phyloP scores from a whole-genome alignment of 805 yeast genomes.

The Candida sphagnicola region DNA sequence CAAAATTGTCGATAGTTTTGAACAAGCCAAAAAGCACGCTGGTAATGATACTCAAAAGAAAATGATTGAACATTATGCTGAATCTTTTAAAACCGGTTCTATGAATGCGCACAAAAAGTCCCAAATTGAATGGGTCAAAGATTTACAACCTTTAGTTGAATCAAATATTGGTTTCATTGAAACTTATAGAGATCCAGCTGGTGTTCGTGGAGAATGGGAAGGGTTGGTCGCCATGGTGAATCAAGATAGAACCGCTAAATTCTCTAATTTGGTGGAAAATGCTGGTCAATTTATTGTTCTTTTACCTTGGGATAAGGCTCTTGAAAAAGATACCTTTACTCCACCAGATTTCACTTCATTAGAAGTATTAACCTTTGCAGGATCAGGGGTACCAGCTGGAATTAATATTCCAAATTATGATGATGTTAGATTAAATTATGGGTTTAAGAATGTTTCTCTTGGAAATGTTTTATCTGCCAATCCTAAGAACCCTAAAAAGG shows the following conservation, averaged over 20 bases:
- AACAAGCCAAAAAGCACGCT: constrained; percentile 54
- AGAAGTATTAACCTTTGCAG: constrained; percentile 86
- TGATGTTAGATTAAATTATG: constrained; percentile 76
- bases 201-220: constrained; percentile 93
- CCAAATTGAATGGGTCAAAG: constrained; percentile 85
- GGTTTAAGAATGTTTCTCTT: constrained; percentile 85
- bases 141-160: constrained; percentile 64
- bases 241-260: constrained; percentile 79
- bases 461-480: constrained; percentile 79
- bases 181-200: constrained; percentile 89
- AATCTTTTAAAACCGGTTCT: constrained; percentile 75
- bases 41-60: constrained; percentile 70
- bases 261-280: constrained; percentile 60
- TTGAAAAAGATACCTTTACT: constrained; percentile 79
- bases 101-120: constrained; percentile 82
- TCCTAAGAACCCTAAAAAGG: constrained; percentile 59
- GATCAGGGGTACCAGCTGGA: constrained; percentile 90
- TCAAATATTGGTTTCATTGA: constrained; percentile 89
- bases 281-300: constrained; percentile 62
- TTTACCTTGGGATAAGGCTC: constrained; percentile 75
- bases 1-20: constrained; percentile 52
- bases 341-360: constrained; percentile 92
- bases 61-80: constrained; percentile 63
- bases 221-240: constrained; percentile 88
- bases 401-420: constrained; percentile 92